Conservation (phyloP, 495 filamentous ascomycete genomes). For the Aspergillus biplanus region DNA sequence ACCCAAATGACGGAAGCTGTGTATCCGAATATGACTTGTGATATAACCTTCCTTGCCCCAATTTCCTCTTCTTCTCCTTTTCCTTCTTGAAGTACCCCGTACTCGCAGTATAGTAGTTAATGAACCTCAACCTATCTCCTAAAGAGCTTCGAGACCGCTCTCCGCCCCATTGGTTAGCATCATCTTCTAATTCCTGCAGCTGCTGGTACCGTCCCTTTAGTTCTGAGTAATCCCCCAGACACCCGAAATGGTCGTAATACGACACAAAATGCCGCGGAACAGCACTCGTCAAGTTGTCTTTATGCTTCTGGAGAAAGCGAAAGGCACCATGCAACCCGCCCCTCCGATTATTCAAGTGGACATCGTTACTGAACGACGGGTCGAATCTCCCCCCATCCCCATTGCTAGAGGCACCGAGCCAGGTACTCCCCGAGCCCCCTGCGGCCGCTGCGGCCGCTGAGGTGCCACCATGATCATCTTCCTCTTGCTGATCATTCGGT, state of each 20-base stretch:
- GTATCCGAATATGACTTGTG: slow-evolving; percentile 2
- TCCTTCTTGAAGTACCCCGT: slow-evolving; percentile 60
- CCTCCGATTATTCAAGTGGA: slow-evolving; percentile 27
- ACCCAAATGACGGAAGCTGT: not conserved
- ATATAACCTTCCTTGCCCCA: not conserved
- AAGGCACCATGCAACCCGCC: slow-evolving; percentile 66
- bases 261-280: slow-evolving; percentile 75
- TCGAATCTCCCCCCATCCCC: slow-evolving; percentile 54
- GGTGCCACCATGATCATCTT: slow-evolving; percentile 17
- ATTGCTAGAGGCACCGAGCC: not conserved
- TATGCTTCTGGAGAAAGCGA: slow-evolving; percentile 82
- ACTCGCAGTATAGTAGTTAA: slow-evolving; percentile 83
- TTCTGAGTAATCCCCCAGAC: slow-evolving; percentile 73
- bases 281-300: slow-evolving; percentile 66
- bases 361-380: slow-evolving; percentile 56
- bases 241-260: slow-evolving; percentile 80
- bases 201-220: slow-evolving; percentile 38
- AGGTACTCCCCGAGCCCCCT: not conserved
- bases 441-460: slow-evolving; percentile 15
- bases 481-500: slow-evolving; percentile 28
- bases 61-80: not conserved
- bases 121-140: slow-evolving; percentile 50
- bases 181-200: not conserved
- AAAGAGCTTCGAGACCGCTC: not conserved
- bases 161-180: not conserved